phyloP scores from a whole-genome alignment of 208 protist species.

The Leishmania major region DNA sequence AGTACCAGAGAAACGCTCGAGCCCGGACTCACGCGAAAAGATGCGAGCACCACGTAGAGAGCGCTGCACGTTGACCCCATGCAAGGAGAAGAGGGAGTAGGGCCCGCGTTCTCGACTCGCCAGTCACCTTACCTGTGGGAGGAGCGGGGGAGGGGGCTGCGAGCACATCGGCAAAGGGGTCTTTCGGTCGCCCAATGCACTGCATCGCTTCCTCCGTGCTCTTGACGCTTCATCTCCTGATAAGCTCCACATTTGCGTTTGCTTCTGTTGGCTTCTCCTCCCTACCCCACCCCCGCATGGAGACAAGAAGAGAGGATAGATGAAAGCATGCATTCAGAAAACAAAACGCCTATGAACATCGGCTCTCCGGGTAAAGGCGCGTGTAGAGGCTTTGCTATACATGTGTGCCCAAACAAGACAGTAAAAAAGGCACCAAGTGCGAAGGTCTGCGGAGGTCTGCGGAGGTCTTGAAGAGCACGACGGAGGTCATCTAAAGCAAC shows the following conservation, averaged over 20 bases:
- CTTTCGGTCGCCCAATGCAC: not conserved
- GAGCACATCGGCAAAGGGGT: not conserved
- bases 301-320: not conserved
- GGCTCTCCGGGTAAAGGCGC: not conserved
- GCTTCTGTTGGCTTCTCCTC: not conserved
- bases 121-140: too few relatives aligned
- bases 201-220: not conserved
- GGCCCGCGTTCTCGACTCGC: not conserved
- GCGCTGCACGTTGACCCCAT: not conserved
- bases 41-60: not conserved
- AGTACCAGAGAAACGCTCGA: not conserved
- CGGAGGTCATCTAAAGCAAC: not conserved
- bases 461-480: not conserved
- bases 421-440: not conserved
- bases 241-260: not conserved
- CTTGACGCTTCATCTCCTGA: not conserved
- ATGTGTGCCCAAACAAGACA: not conserved
- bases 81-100: not conserved
- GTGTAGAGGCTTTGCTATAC: constrained; percentile 1
- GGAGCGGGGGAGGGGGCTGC: not conserved
- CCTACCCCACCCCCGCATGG: not conserved
- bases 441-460: not conserved
- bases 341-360: constrained; percentile 3
- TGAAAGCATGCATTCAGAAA: not conserved
- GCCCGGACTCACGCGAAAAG: not conserved